Conservation (phyloP, 2,329 filamentous ascomycete genomes). For the Aspergillus viridinutans region DNA sequence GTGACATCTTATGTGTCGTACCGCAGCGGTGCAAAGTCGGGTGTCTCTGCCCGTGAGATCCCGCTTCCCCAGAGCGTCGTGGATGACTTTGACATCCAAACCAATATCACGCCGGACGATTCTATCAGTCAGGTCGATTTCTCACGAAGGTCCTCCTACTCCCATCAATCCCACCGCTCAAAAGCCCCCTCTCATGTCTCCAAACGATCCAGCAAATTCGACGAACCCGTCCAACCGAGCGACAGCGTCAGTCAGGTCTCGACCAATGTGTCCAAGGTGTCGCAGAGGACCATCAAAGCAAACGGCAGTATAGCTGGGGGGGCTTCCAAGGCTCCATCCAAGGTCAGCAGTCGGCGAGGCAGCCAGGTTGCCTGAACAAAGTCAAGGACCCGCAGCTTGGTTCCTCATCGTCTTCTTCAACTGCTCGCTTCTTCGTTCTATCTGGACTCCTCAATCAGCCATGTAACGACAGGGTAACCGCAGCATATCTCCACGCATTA, state of each 20-base stretch:
- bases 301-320: conserved; percentile 18
- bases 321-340: conserved; percentile 21
- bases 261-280: conserved; percentile 21
- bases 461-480: not conserved
- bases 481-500: not conserved
- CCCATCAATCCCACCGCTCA: conserved; percentile 23
- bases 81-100: conserved; percentile 32
- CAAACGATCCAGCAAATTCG: conserved; percentile 32
- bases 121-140: conserved; percentile 67
- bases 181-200: conserved; percentile 24
- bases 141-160: conserved; percentile 23
- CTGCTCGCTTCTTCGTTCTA: not conserved
- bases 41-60: conserved; percentile 22
- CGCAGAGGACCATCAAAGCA: conserved; percentile 32
- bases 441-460: not conserved
- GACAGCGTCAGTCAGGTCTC: conserved; percentile 41
- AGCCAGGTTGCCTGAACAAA: conserved; percentile 23
- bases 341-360: conserved; percentile 24
- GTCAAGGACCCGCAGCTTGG: not conserved
- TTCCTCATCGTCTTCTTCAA: not conserved
- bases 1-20: conserved; percentile 22
- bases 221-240: conserved; percentile 35
- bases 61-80: conserved; percentile 31
- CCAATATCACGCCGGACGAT: conserved; percentile 71
- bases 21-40: conserved; percentile 19